Evolutionary conservation across 768 basidiomycete genomes (phyloP), one percentile per base, ranked within the genome.

Genomic region (Cystoderma amianthinum): DNA sequence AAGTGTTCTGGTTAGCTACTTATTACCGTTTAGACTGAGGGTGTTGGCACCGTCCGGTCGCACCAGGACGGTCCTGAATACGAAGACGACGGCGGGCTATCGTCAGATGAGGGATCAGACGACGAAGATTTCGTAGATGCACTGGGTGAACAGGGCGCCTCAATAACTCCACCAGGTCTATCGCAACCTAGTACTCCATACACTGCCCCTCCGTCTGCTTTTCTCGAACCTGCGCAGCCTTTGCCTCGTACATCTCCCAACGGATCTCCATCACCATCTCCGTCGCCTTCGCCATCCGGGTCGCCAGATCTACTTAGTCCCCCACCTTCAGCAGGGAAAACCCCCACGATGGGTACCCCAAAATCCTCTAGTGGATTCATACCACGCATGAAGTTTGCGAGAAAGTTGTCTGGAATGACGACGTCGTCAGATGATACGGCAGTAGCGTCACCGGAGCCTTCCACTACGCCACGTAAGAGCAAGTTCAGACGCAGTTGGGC

Each of bases 11-110:
- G 44, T 41, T 32, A n/a, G 19, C 2, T 41, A 3, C 32, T 41
- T 32, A 28, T 45, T 28, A 24, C 43, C 37, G 21, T 28, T 28
- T 23, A 93, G 89, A 91, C 87, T 7, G 81, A 88, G 61, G 86
- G 90, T 18, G 79, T 92, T 20, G 90, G 90, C 39, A 93, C 91
- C 2, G 64, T 88, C 18, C 82, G 85, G 20, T 83, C 81, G 2
- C 64, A 78, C 54, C 65, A 76, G 15, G 55, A 47, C 3, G 71
- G 68, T 5, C 76, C 76, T 2, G 73, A 68, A 17, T 78, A 76
- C 48, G 74, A 83, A 55, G 90, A 92, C 51, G 90, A 90, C 51
- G 89, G 78, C n/a, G 78, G 82, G 3, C 63, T 88, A 7, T 83
- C 79, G 20, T 73, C 53, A 2, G 68, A 68, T 32, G 58, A 59